Evolutionary conservation across 257 asterid genomes (phyloP), one percentile per base, ranked within the genome.

Genomic region (Gardenia jasminoides): DNA sequence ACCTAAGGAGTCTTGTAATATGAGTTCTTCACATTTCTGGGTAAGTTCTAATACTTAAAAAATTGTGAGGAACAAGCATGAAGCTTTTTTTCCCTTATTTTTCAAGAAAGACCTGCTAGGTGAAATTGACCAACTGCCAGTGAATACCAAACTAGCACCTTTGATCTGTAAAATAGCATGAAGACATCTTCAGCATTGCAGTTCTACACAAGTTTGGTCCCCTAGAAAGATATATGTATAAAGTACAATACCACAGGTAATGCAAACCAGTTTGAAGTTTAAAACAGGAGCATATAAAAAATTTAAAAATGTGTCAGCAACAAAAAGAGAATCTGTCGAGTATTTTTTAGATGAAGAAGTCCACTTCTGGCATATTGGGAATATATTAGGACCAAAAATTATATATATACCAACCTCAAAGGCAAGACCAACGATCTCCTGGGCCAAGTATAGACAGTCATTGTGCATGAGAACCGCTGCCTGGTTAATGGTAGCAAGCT

Each of bases 341-440:
- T n/a, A 22, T n/a, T 28, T 10, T 36, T 44, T 46, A 46, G 75
- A 69, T 69, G 31, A 44, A 6, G 61, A 10, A 19, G 31, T 70
- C 75, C 22, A 36, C 10, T 58, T 75, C 17, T 24, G 8, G 39
- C 52, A 58, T 33, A 65, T 41, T 58, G 33, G 30, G 31, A 59
- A 15, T 56, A 26, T 50, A 33, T 64, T 10, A 58, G 4, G 30
- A 39, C 56, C 69, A 28, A 48, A 58, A 36, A 36, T 36, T 36
- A 36, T 36, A 20, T 12, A 52, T 6, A 52, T 67, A 26, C 70
- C 58, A 50, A 90, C 99, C 97, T 96, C 93, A 89, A 93, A 96
- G 46, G 98, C 93, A 86, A 96, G 96, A 78, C 97, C 99, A 82
- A 93, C 92, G 85, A 92, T 91, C 92, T 96, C 99, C 85, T 91